Evolutionary conservation across 106 monocot species (phyloP).

Genomic region (Platanthera zijinensis): DNA sequence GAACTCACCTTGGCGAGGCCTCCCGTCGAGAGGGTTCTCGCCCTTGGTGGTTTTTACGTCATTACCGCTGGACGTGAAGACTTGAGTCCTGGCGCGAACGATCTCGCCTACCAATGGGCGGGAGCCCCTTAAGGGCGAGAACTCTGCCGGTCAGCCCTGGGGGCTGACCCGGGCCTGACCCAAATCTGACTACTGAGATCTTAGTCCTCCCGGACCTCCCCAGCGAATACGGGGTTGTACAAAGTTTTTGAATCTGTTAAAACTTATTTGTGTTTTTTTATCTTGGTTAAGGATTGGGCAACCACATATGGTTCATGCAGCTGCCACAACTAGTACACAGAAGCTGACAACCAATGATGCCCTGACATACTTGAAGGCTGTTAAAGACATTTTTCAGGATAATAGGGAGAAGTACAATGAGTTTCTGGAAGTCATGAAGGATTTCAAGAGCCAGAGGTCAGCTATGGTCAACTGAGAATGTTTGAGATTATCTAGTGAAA

Average conservation of each 20-base stretch:
- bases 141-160: too few relatives aligned
- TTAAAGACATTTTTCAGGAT: constrained; percentile 69
- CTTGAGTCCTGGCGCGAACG: too few relatives aligned
- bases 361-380: constrained; percentile 47
- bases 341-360: constrained; percentile 53
- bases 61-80: too few relatives aligned
- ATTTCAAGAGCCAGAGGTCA: constrained; percentile 75
- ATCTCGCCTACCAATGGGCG: too few relatives aligned
- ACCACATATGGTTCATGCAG: constrained; percentile 26
- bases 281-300: constrained; percentile 39
- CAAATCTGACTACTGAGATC: too few relatives aligned
- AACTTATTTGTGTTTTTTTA: neutral
- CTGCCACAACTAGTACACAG: constrained; percentile 13
- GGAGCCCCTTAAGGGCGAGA: too few relatives aligned
- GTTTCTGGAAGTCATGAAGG: constrained; percentile 73
- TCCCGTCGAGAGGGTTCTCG: too few relatives aligned
- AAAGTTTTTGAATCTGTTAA: neutral
- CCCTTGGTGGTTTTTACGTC: too few relatives aligned
- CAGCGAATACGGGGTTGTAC: too few relatives aligned
- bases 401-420: constrained; percentile 61
- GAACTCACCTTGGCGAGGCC: too few relatives aligned
- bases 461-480: neutral
- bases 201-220: too few relatives aligned
- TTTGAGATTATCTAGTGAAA: neutral
- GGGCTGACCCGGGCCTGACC: too few relatives aligned